Conservation (phyloP, 306 rosid species). For the Vigna trinervia region DNA sequence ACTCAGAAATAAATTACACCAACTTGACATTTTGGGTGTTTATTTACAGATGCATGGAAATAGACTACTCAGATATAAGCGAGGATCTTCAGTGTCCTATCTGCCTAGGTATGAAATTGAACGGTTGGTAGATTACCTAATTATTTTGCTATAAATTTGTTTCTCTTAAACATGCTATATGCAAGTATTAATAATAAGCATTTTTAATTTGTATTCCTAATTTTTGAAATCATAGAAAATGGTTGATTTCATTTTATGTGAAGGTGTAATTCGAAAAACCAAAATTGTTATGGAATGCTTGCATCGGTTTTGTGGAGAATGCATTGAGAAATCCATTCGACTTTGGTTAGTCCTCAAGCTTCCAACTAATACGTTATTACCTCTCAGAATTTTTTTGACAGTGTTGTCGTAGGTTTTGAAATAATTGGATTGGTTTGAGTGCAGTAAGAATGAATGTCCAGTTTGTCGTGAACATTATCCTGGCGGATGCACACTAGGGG, state of each 20-base stretch:
- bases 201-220: conserved; percentile 21
- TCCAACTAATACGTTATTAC: neutral
- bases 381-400: conserved; percentile 11
- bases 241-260: conserved; percentile 34
- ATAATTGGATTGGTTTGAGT: conserved; percentile 20
- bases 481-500: conserved; percentile 83
- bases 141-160: conserved; percentile 6
- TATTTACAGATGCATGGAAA: conserved; percentile 59
- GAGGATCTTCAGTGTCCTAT: conserved; percentile 81
- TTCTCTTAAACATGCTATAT: neutral
- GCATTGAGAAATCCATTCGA: conserved; percentile 94
- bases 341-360: conserved; percentile 61
- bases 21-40: conserved; percentile 42
- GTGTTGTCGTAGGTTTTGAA: neutral
- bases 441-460: conserved; percentile 88
- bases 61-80: conserved; percentile 67
- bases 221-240: neutral
- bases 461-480: conserved; percentile 93
- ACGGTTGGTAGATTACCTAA: conserved; percentile 28
- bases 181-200: neutral
- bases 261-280: conserved; percentile 86
- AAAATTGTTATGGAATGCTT: conserved; percentile 89
- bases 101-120: conserved; percentile 70
- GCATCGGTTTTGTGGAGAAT: conserved; percentile 90
- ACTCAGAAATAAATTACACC: conserved; percentile 60